Evolutionary conservation across 805 yeast genomes (phyloP).

Genomic region (Starmerella tilneyi): DNA sequence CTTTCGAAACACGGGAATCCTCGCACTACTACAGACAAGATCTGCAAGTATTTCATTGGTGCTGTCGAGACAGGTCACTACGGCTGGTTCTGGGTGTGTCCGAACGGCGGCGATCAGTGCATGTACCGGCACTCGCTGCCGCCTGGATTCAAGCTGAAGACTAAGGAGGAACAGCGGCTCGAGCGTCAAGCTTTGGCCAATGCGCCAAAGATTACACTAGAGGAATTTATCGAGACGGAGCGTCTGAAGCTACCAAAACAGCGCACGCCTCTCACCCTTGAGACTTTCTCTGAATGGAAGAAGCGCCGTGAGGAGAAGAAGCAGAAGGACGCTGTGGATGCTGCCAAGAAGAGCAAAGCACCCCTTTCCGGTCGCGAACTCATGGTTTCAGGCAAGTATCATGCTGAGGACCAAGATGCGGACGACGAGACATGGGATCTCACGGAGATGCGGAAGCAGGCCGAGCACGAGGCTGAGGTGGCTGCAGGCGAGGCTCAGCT

Average conservation of each 20-base stretch:
- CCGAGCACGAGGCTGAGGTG: conserved; percentile 11
- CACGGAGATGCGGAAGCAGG: conserved; percentile 30
- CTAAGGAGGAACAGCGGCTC: conserved; percentile 86
- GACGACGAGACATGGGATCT: conserved; percentile 32
- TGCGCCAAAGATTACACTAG: conserved; percentile 84
- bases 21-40: conserved; percentile 84
- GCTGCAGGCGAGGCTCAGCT: conserved; percentile 1
- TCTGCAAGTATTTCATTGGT: conserved; percentile 87
- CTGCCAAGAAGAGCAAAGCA: conserved; percentile 33
- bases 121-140: conserved; percentile 93
- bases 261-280: conserved; percentile 73
- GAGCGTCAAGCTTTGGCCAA: conserved; percentile 76
- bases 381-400: conserved; percentile 34
- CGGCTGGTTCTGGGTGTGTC: conserved; percentile 99
- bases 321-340: conserved; percentile 36
- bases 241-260: conserved; percentile 69
- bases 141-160: conserved; percentile 91
- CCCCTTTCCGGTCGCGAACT: conserved; percentile 32
- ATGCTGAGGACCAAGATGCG: conserved; percentile 24
- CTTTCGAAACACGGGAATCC: conserved; percentile 89
- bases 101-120: conserved; percentile 86
- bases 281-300: conserved; percentile 78
- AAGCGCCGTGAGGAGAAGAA: conserved; percentile 51
- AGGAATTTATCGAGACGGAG: conserved; percentile 91
- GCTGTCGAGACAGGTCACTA: conserved; percentile 96